A percentile compares a stretch with the other conserved stretches of the same genome.
These are phyloP conservation scores for Yamadazyma epiphylla DNA, from an alignment of 1,139 yeast genomes.

Conservation along the genomic window DNA sequence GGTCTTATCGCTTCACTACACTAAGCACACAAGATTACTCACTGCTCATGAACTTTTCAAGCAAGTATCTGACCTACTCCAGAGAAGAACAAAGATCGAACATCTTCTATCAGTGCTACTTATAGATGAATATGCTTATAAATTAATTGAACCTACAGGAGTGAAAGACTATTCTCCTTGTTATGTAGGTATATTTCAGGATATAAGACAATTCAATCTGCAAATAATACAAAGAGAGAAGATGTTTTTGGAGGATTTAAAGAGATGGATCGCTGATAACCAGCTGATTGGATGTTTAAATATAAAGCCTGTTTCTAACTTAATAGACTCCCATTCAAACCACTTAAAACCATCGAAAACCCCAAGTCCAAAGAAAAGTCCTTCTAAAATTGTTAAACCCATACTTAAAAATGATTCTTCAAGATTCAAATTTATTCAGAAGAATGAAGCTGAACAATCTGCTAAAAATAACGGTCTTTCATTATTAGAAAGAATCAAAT, in stretches of 20 bases:
- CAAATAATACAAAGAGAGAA: conserved; percentile 35
- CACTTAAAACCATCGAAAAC: not conserved
- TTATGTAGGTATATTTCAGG: conserved; percentile 8
- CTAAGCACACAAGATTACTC: conserved; percentile 9
- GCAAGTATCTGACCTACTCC: conserved; percentile 7
- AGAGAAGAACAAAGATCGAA: conserved; percentile 11
- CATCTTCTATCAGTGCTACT: conserved; percentile 8
- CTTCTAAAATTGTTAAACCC: conserved; percentile 21
- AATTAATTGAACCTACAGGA: conserved; percentile 8
- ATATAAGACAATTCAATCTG: conserved; percentile 8
- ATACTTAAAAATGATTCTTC: conserved; percentile 23
- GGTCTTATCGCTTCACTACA: conserved; percentile 12
- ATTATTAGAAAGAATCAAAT: conserved; percentile 38
- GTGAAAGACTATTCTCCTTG: conserved; percentile 14
- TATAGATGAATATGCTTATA: conserved; percentile 10
- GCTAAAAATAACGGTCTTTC: conserved; percentile 26
- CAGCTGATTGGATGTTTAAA: conserved; percentile 8
- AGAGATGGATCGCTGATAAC: conserved; percentile 52
- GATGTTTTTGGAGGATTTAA: conserved; percentile 54
- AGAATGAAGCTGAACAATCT: conserved; percentile 18
- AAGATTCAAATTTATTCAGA: conserved; percentile 27
- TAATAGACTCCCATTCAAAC: conserved; percentile 6
- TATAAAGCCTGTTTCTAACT: conserved; percentile 3
- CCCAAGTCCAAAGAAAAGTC: conserved; percentile 6
- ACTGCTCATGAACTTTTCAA: conserved; percentile 13